Base-by-base conservation (phyloP, 257 asterid species). In the Jasminum sambac region DNA sequence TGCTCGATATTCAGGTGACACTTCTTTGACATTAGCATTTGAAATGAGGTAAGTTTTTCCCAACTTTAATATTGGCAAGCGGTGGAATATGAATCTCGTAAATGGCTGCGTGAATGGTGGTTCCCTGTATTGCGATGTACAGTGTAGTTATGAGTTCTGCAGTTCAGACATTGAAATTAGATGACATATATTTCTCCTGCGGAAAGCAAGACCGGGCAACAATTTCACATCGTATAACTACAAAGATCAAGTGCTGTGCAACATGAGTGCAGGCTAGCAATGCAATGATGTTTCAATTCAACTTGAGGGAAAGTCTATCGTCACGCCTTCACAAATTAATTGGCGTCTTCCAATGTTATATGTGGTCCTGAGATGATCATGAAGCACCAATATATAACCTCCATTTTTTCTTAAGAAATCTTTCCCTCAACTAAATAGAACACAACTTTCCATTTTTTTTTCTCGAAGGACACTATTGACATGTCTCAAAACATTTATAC, bases 101-200 rank as follows among this genome's bases (percentile, higher is more conserved):
- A n/a, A n/a, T n/a, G n/a, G n/a, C n/a, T n/a, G n/a, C n/a, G n/a
- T n/a, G n/a, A n/a, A n/a, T n/a, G n/a, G n/a, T n/a, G n/a, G n/a
- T n/a, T n/a, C n/a, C n/a, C n/a, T n/a, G n/a, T n/a, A n/a, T n/a
- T n/a, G n/a, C n/a, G n/a, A n/a, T n/a, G n/a, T n/a, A n/a, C n/a
- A n/a, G n/a, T n/a, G n/a, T n/a, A n/a, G n/a, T 72, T 52, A 6
- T 36, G 61, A 37, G 10, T 61, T 65, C 86, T 84, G 36, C 36
- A 30, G 36, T 30, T 30, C 1, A 30, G 36, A 30, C 36, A 30
- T 30, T 30, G 36, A 30, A 30, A 30, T 30, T 30, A 30, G 36
- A 30, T 4, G 1, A 30, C 36, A 30, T 30, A 30, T 30, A 40
- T 6, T 40, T 40, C 44, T 40, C 11, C 9, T 11, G 12, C 11